Percentiles rank a stretch among this genome's conserved stretches.
Evolutionary conservation across 352 stramenopile species (phyloP).

Genomic region (Globisporangium viniferum): DNA sequence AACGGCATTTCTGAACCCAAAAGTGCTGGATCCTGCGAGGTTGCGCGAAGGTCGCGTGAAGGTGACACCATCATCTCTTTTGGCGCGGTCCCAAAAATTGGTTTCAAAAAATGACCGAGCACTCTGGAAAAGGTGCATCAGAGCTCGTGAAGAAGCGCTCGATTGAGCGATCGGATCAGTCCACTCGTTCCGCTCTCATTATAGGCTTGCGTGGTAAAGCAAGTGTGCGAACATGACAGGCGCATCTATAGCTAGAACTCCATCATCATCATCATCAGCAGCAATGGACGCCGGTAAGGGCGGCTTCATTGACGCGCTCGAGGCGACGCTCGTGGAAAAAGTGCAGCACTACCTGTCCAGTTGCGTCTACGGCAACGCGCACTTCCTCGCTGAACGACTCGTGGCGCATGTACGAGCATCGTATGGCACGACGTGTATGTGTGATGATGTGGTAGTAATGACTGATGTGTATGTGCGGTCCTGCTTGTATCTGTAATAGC

Average conservation of each 20-base stretch:
- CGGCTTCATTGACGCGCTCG: constrained; percentile 29
- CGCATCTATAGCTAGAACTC: constrained; percentile 13
- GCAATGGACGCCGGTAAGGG: background rate
- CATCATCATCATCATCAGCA: background rate
- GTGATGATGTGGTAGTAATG: background rate
- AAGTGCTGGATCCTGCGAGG: constrained; percentile 3
- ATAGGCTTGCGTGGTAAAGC: too few relatives aligned
- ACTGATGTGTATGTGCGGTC: constrained; percentile 10
- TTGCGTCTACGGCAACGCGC: constrained; percentile 64
- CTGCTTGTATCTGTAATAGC: constrained; percentile 23
- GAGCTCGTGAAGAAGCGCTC: background rate
- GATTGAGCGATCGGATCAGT: too few relatives aligned
- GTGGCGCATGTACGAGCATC: constrained; percentile 59
- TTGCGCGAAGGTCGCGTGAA: constrained; percentile 27
- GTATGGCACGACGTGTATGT: background rate
- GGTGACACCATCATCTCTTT: constrained; percentile 6
- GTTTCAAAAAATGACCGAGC: constrained; percentile 1
- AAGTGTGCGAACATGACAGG: background rate
- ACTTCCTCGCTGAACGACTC: constrained; percentile 80
- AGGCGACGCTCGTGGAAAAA: constrained; percentile 42
- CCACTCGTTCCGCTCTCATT: too few relatives aligned
- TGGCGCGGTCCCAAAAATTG: background rate
- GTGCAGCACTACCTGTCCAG: constrained; percentile 50
- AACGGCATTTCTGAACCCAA: background rate
- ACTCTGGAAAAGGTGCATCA: background rate